A percentile compares a stretch with the other conserved stretches of the same genome.
Conservation (phyloP, 768 basidiomycete genomes). For the Porpolomopsis calyptriformis region DNA sequence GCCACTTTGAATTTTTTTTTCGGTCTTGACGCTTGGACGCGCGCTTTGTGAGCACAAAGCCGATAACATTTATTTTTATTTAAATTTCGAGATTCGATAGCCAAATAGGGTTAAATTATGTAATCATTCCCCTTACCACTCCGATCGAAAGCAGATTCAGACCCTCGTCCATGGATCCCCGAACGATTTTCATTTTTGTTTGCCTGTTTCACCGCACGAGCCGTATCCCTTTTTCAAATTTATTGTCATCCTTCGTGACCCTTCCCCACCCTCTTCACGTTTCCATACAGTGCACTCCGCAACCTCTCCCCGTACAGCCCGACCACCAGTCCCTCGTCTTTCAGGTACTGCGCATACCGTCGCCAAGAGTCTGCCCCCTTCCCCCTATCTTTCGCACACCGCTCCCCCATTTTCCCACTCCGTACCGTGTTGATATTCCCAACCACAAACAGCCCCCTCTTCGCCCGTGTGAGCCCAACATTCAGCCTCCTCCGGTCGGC, state of each 20-base stretch:
- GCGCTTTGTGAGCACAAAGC: too few relatives aligned
- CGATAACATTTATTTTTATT: too few relatives aligned
- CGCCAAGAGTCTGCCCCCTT: slow-evolving; percentile 48
- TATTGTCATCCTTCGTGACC: slow-evolving; percentile 2
- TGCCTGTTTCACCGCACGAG: too few relatives aligned
- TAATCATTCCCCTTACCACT: too few relatives aligned
- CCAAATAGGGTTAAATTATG: too few relatives aligned
- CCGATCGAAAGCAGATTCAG: too few relatives aligned
- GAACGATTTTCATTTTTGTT: too few relatives aligned
- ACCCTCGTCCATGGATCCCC: too few relatives aligned
- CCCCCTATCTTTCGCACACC: slow-evolving; percentile 17
- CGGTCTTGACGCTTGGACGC: too few relatives aligned
- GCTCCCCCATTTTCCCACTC: slow-evolving; percentile 29
- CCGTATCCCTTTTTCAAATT: background rate
- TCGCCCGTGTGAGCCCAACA: slow-evolving; percentile 84
- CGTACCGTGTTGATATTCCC: slow-evolving; percentile 61
- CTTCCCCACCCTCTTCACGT: slow-evolving; percentile 9
- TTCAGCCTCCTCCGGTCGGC: slow-evolving; percentile 80
- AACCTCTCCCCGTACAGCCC: slow-evolving; percentile 34
- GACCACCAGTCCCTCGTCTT: slow-evolving; percentile 42
- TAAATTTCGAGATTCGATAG: too few relatives aligned
- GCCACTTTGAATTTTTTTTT: too few relatives aligned
- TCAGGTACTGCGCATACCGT: slow-evolving; percentile 48
- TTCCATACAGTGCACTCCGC: slow-evolving; percentile 32
- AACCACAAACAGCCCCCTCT: slow-evolving; percentile 72